Evolutionary conservation across 345 rosid genomes (phyloP).

Genomic region (Salix caprea): DNA sequence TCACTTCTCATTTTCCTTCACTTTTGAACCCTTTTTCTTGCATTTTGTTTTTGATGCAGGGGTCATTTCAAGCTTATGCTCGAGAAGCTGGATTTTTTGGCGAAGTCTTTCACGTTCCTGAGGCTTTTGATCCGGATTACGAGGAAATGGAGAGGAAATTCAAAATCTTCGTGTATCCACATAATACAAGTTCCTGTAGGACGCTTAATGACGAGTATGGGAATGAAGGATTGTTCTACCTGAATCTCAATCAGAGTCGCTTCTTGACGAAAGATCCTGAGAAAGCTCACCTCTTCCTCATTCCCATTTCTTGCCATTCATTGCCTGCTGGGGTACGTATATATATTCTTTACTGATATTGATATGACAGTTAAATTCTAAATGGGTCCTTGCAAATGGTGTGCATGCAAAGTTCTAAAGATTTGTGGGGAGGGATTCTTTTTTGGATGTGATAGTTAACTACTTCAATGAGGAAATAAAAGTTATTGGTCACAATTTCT

Average conservation of each 20-base stretch:
- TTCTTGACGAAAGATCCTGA: constrained; percentile 11
- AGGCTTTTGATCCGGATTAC: constrained; percentile 12
- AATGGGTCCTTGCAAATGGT: no score
- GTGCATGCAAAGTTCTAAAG: no score
- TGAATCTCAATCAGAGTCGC: constrained; percentile 10
- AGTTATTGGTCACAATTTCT: neutral
- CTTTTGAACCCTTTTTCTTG: neutral
- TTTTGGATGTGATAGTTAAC: neutral
- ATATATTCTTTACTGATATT: no score
- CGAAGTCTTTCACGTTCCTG: constrained; percentile 6
- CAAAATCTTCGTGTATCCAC: constrained; percentile 19
- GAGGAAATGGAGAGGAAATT: constrained; percentile 61
- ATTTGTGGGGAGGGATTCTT: no score
- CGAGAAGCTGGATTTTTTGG: neutral
- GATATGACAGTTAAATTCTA: neutral
- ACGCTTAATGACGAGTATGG: constrained; percentile 6
- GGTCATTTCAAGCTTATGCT: neutral
- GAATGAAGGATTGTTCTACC: constrained; percentile 19
- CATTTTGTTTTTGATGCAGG: neutral
- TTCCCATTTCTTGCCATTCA: constrained; percentile 13
- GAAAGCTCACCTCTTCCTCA: constrained; percentile 21
- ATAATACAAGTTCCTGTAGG: neutral
- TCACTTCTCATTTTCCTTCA: neutral
- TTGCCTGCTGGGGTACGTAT: neutral
- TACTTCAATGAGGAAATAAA: neutral